phyloP scores from a whole-genome alignment of 2,329 filamentous ascomycete genomes.

The Septoria linicola region DNA sequence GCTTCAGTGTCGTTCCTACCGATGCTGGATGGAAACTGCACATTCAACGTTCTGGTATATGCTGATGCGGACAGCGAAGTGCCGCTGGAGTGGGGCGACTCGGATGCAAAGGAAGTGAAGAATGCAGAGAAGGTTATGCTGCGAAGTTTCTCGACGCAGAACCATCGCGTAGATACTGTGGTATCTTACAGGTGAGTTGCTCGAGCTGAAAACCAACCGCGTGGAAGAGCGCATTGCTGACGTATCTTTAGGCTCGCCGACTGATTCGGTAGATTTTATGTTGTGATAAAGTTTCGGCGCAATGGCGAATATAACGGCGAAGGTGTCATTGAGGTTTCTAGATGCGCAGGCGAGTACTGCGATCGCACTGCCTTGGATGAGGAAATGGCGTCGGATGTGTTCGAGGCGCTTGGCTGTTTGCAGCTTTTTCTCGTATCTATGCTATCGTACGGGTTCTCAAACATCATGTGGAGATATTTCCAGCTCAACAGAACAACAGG shows the following conservation, averaged over 20 bases:
- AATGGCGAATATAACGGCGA: neutral
- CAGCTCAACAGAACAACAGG: neutral
- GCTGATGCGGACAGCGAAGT: constrained; percentile 96
- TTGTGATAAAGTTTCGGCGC: neutral
- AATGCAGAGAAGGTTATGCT: constrained; percentile 94
- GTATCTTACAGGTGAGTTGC: constrained; percentile 74
- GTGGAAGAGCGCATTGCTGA: no score
- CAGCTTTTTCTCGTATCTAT: no score
- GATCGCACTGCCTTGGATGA: neutral
- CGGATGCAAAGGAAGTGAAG: constrained; percentile 93
- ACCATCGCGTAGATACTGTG: constrained; percentile 88
- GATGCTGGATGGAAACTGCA: constrained; percentile 90
- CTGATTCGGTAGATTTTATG: neutral
- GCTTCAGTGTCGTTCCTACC: constrained; percentile 96
- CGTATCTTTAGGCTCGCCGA: neutral
- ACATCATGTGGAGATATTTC: neutral
- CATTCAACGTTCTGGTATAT: constrained; percentile 97
- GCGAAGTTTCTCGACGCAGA: constrained; percentile 92
- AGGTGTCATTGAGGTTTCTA: neutral
- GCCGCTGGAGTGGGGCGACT: constrained; percentile 97
- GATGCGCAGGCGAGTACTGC: neutral
- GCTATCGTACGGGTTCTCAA: neutral
- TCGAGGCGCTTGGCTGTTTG: neutral
- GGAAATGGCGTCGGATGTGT: neutral
- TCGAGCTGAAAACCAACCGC: neutral